Evolutionary conservation across 2,329 filamentous ascomycete genomes (phyloP), one percentile per base, ranked within the genome.

Genomic region (Colletotrichum eleusines): DNA sequence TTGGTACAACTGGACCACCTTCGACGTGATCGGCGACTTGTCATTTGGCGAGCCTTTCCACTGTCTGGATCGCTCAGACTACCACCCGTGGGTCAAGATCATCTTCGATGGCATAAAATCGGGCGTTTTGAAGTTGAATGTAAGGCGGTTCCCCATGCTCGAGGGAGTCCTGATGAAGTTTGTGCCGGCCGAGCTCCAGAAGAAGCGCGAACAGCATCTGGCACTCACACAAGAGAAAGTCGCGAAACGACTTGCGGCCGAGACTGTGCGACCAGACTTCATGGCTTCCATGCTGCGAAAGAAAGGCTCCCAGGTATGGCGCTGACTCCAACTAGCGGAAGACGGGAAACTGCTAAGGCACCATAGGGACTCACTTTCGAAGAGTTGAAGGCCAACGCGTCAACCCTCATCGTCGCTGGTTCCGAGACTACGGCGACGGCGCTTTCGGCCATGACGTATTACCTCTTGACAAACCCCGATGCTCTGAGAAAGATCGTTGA

Each of bases 401-500:
- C 54, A 0, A 48, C 28, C 1, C 54, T 72, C 5, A 69, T 70
- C 11, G 11, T 42, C 2, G 69, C 69, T 9, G 69, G 69, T 16
- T 72, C 69, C 5, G 69, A 72, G 31, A 72, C 69, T 8, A 70
- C 66, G 1, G 69, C 66, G 11, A 72, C 66, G 0, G 60, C 57
- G 8, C 66, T 70, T 1, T 70, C 66, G 5, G 69, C 40, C 0
- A 51, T 50, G 1, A 70, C 60, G 2, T 72, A 70, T 26, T 72
- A 55, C 38, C 33, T 70, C 0, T 50, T 28, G 11, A 58, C 54
- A 1, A 48, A 70, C 18, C 1, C 46, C 14, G 23, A 28, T 6
- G 48, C 48, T 5, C n/a, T 70, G 1, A 16, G 26, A 5, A 80
- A 74, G 40, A 50, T 83, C 16, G 74, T 72, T 3, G 31, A 75